A percentile compares a stretch with the other conserved stretches of the same genome.
Evolutionary conservation across 2,329 filamentous ascomycete genomes (phyloP).

Genomic region (Aspergillus nomiae): DNA sequence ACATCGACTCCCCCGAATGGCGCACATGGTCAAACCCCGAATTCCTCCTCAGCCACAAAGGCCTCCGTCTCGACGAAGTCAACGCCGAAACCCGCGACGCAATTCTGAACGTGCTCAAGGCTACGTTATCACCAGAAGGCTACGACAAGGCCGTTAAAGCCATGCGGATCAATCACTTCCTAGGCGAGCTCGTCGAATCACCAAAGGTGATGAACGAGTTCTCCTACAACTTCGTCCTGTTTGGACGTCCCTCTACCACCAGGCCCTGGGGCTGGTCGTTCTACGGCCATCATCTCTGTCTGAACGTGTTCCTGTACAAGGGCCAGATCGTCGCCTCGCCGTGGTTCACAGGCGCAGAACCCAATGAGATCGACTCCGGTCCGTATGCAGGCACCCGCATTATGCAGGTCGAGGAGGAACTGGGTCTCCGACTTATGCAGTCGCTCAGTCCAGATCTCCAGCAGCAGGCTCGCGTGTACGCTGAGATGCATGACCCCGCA

Average conservation of each 20-base stretch:
- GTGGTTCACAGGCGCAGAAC: slow-evolving; percentile 79
- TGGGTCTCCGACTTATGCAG: slow-evolving; percentile 72
- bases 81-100: slow-evolving; percentile 46
- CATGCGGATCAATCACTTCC: slow-evolving; percentile 75
- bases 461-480: slow-evolving; percentile 58
- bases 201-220: slow-evolving; percentile 69
- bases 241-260: slow-evolving; percentile 61
- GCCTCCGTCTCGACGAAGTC: slow-evolving; percentile 69
- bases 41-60: slow-evolving; percentile 69
- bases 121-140: slow-evolving; percentile 67
- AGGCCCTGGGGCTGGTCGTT: slow-evolving; percentile 72
- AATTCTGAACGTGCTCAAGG: slow-evolving; percentile 58
- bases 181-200: slow-evolving; percentile 67
- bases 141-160: slow-evolving; percentile 69
- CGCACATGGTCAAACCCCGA: slow-evolving; percentile 73
- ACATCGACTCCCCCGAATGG: slow-evolving; percentile 72
- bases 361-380: slow-evolving; percentile 70
- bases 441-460: slow-evolving; percentile 53
- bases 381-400: slow-evolving; percentile 66
- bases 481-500: slow-evolving; percentile 61
- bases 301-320: slow-evolving; percentile 68
- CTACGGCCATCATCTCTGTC: slow-evolving; percentile 78
- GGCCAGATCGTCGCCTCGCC: slow-evolving; percentile 69
- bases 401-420: slow-evolving; percentile 62
- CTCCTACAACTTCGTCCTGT: slow-evolving; percentile 75